Percentiles rank a stretch among this genome's conserved stretches.
Evolutionary conservation across 2,329 filamentous ascomycete species (phyloP).

Genomic region (Ophiostoma montium): DNA sequence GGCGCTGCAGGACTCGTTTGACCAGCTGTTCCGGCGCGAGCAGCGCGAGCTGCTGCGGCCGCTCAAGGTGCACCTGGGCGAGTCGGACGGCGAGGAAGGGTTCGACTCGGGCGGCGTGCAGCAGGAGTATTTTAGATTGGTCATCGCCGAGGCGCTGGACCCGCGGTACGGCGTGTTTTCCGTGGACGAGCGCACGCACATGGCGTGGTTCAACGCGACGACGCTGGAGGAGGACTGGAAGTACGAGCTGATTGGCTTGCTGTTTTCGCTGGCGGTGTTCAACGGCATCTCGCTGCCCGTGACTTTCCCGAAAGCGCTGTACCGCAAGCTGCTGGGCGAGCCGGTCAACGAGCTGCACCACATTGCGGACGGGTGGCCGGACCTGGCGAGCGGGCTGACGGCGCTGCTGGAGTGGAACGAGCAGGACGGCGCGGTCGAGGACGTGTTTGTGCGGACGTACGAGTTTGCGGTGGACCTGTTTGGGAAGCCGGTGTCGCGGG

Average conservation of each 20-base stretch:
- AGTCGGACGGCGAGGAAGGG: conserved; percentile 71
- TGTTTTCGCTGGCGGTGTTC: conserved; percentile 83
- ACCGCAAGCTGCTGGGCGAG: conserved; percentile 60
- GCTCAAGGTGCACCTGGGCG: conserved; percentile 75
- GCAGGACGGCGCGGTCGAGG: conserved; percentile 59
- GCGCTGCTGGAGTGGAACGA: conserved; percentile 64
- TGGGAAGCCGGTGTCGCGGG: conserved; percentile 39
- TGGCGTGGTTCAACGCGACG: conserved; percentile 79
- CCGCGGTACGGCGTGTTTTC: conserved; percentile 70
- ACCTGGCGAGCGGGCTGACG: conserved; percentile 60
- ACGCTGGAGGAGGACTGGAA: conserved; percentile 77
- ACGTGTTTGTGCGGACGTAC: conserved; percentile 73
- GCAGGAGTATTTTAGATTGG: conserved; percentile 85
- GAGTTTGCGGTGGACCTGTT: conserved; percentile 59
- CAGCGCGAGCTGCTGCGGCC: conserved; percentile 70
- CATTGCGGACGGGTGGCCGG: conserved; percentile 79
- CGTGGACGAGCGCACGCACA: conserved; percentile 58
- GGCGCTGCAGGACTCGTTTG: conserved; percentile 59
- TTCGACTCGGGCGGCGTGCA: conserved; percentile 91
- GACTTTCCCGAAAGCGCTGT: conserved; percentile 75
- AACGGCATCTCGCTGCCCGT: conserved; percentile 87
- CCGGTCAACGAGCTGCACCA: conserved; percentile 58
- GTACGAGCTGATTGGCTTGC: conserved; percentile 73
- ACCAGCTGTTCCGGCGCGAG: conserved; percentile 82
- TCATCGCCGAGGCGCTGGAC: conserved; percentile 65